phyloP scores from a whole-genome alignment of 306 rosid genomes.

The Prunus mume region DNA sequence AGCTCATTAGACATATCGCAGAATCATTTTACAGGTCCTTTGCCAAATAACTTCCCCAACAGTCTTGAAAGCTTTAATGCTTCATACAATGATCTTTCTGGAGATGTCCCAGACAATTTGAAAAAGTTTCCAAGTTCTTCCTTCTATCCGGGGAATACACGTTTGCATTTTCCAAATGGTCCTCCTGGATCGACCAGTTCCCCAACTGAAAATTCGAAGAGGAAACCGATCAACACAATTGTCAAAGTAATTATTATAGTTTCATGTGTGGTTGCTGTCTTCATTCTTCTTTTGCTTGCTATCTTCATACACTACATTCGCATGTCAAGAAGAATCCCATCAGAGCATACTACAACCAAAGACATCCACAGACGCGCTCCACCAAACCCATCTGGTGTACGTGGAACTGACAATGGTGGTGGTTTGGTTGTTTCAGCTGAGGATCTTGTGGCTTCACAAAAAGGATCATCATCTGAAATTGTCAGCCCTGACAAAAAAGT shows the following conservation, averaged over 20 bases:
- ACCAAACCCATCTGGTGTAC: slow-evolving; percentile 45
- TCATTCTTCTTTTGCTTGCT: slow-evolving; percentile 75
- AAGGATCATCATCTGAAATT: slow-evolving; percentile 72
- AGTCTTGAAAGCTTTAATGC: slow-evolving; percentile 66
- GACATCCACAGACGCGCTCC: slow-evolving; percentile 39
- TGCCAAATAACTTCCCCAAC: slow-evolving; percentile 65
- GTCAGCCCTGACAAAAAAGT: slow-evolving; percentile 66
- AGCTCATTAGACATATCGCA: slow-evolving; percentile 65
- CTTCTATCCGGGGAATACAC: slow-evolving; percentile 81
- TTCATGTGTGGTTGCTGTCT: slow-evolving; percentile 71
- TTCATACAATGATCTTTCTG: slow-evolving; percentile 81
- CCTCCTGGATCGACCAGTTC: slow-evolving; percentile 49
- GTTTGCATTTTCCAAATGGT: slow-evolving; percentile 51
- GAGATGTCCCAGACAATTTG: slow-evolving; percentile 74
- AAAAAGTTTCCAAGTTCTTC: slow-evolving; percentile 74
- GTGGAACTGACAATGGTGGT: slow-evolving; percentile 49
- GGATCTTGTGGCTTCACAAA: slow-evolving; percentile 71
- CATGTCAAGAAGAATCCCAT: slow-evolving; percentile 53
- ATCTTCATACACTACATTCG: slow-evolving; percentile 78
- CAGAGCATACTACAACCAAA: slow-evolving; percentile 47
- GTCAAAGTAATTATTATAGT: slow-evolving; percentile 83
- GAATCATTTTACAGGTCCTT: slow-evolving; percentile 83
- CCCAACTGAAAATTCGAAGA: slow-evolving; percentile 43
- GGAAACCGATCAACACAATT: slow-evolving; percentile 55
- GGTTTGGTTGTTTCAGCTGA: slow-evolving; percentile 79